These are phyloP conservation scores for Geranium brycei DNA, from an alignment of 345 rosid species.

Conservation along the genomic window DNA sequence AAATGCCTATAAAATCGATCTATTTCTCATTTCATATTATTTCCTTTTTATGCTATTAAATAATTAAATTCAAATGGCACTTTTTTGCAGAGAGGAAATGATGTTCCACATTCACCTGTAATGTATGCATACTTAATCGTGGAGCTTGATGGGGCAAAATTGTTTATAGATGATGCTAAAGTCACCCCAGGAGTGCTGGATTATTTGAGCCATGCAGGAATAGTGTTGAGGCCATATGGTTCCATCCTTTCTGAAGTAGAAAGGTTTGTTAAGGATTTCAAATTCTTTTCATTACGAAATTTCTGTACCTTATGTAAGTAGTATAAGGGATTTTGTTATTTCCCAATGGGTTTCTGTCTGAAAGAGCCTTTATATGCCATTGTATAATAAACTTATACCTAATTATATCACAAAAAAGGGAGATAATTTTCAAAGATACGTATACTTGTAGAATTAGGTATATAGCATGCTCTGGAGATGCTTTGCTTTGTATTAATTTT, in stretches of 20 bases:
- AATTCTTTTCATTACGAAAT: neutral
- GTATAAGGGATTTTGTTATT: neutral
- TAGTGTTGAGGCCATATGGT: conserved; percentile 56
- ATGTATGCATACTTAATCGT: conserved; percentile 78
- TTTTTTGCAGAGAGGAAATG: conserved; percentile 75
- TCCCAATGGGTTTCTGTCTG: no score
- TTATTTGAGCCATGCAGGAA: conserved; percentile 59
- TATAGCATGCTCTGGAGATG: neutral
- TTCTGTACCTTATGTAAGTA: neutral
- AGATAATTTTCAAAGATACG: neutral
- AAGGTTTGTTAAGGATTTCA: conserved; percentile 26
- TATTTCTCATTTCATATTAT: neutral
- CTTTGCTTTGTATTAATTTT: neutral
- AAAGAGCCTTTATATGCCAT: neutral
- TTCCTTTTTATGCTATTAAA: conserved; percentile 1
- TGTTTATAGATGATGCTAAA: conserved; percentile 61
- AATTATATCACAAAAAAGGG: neutral
- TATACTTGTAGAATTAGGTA: neutral
- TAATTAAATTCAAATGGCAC: neutral
- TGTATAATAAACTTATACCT: neutral
- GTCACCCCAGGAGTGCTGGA: conserved; percentile 57
- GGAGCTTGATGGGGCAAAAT: conserved; percentile 49
- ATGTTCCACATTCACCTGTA: conserved; percentile 96
- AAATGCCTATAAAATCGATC: neutral
- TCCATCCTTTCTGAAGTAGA: conserved; percentile 67